Base-by-base conservation (phyloP, 1,284 basidiomycete species). In the Ustilago loliicola region DNA sequence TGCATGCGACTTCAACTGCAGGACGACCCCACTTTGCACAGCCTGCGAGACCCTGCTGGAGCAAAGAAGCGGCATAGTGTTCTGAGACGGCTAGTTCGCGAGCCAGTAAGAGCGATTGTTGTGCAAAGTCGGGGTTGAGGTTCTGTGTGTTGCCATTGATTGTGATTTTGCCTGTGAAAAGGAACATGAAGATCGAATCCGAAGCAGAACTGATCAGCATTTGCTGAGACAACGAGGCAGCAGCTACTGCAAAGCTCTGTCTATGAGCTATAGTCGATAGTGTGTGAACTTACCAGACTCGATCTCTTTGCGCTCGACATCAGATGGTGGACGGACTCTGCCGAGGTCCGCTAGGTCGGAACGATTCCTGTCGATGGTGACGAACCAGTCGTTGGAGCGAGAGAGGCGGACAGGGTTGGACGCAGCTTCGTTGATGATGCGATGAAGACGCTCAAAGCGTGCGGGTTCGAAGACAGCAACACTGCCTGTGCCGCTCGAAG, bases 51-150 rank as follows among this genome's bases (percentile, higher is more conserved):
- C 81, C 84, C 27, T 80, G 84, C 48, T 85, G 83, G 13, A 86
- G 69, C 27, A 86, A 77, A 5, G 83, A 85, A 10, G 85, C 85
- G 17, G 84, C 83, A 60, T 80, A 86, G 47, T 71, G 69, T 58
- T 85, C 85, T 27, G 85, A 86, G 36, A 86, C 77, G 29, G 62
- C 27, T 3, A 86, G 69, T 54, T 82, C 73, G 30, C 77, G 77
- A 8, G 84, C 68, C 19, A 86, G 76, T 25, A 83, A 58, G 6
- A 85, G 72, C 57, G 82, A 78, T 64, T 82, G 81, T 47, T 83
- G 80, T 9, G 83, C 77, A 72, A 82, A 86, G 66, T 86, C 85
- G 7, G 76, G 69, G 38, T 85, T 83, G 66, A 86, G 69, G 30
- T 66, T 67, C 61, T 82, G 80, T 4, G 76, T 61, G 9, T 60